phyloP scores from a whole-genome alignment of 106 monocot species.

The Dioscorea alata region DNA sequence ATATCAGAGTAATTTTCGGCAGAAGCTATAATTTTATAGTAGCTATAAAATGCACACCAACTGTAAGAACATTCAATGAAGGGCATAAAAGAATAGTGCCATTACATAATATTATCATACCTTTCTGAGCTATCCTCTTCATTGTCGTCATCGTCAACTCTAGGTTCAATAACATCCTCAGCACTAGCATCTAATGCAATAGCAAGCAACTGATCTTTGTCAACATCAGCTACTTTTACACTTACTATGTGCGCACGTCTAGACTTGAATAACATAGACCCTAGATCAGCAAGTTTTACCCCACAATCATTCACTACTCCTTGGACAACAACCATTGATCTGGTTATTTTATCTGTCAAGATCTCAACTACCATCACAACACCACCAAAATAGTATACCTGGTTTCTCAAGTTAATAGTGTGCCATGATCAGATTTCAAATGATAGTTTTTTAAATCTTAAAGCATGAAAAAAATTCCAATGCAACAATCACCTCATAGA shows the following conservation, averaged over 20 bases:
- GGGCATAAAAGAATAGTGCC: background rate
- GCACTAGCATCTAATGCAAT: constrained; percentile 94
- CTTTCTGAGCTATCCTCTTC: constrained; percentile 68
- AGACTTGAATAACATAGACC: constrained; percentile 88
- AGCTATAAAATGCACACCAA: constrained; percentile 41
- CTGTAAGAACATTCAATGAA: constrained; percentile 1
- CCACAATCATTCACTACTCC: constrained; percentile 77
- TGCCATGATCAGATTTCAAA: background rate
- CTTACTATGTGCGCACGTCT: constrained; percentile 77
- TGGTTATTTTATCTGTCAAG: constrained; percentile 87
- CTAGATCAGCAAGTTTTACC: constrained; percentile 94
- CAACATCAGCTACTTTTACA: constrained; percentile 56
- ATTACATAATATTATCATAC: constrained; percentile 15
- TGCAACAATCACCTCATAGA: constrained; percentile 61
- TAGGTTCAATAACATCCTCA: constrained; percentile 95
- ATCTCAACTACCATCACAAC: constrained; percentile 91
- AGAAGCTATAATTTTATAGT: constrained; percentile 78
- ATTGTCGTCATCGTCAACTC: too few species aligned
- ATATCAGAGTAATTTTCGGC: constrained; percentile 68
- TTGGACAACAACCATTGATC: constrained; percentile 81
- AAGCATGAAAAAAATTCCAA: background rate
- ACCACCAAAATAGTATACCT: constrained; percentile 98
- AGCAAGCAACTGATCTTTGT: constrained; percentile 79
- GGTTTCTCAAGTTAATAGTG: constrained; percentile 2
- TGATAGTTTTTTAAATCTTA: background rate